These are phyloP conservation scores for Magnusiomyces ingens DNA, from an alignment of 1,139 yeast genomes.

Conservation along the genomic window DNA sequence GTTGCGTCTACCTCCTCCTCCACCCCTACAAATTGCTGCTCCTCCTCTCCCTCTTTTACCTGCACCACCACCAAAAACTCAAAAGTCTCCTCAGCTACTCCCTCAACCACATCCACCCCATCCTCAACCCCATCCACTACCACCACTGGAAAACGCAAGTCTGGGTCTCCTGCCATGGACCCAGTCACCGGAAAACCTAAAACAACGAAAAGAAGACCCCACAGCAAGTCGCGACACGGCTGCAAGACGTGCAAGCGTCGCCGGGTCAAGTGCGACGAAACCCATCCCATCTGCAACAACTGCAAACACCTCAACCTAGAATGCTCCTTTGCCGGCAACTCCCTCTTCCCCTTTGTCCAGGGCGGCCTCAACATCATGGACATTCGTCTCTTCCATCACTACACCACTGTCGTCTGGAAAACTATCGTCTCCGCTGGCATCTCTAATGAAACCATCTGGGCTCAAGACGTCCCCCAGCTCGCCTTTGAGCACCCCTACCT, in stretches of 20 bases:
- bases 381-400: constrained; percentile 76
- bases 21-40: not conserved
- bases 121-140: not conserved
- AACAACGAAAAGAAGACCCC: constrained; percentile 38
- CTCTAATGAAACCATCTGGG: constrained; percentile 82
- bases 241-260: constrained; percentile 84
- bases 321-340: constrained; percentile 40
- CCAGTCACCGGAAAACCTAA: constrained; percentile 11
- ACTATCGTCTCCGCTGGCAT: constrained; percentile 90
- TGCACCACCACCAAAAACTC: not conserved
- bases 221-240: constrained; percentile 80
- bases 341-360: constrained; percentile 25
- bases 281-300: constrained; percentile 69
- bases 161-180: not conserved
- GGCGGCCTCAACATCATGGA: constrained; percentile 59
- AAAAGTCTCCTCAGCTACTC: not conserved
- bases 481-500: constrained; percentile 85
- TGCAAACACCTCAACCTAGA: constrained; percentile 71
- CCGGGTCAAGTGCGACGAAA: constrained; percentile 89
- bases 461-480: constrained; percentile 74
- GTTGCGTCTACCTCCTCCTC: not conserved
- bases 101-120: not conserved
- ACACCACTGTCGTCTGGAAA: constrained; percentile 74
- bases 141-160: not conserved
- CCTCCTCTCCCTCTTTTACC: not conserved